A percentile compares a stretch with the other conserved stretches of the same genome.
These are phyloP conservation scores for Saturnispora hagleri DNA, from an alignment of 805 yeast species.

Conservation along the genomic window DNA sequence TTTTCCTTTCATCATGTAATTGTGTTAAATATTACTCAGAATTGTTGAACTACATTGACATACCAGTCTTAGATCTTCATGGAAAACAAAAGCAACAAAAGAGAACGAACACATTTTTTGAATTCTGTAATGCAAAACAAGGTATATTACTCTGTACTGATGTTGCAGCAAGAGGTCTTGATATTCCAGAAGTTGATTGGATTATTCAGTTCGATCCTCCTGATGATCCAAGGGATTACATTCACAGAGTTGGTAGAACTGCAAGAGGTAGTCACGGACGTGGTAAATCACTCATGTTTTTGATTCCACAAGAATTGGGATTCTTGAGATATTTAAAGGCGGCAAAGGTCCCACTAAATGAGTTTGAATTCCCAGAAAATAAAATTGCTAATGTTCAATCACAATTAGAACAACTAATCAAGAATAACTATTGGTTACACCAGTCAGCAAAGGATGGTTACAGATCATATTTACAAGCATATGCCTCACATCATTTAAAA, in stretches of 20 bases:
- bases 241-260: slow-evolving; percentile 98
- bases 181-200: slow-evolving; percentile 98
- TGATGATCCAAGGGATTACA: slow-evolving; percentile 98
- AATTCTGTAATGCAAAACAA: slow-evolving; percentile 92
- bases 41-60: slow-evolving; percentile 86
- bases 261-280: slow-evolving; percentile 87
- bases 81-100: slow-evolving; percentile 99
- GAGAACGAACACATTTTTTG: slow-evolving; percentile 96
- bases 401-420: slow-evolving; percentile 83
- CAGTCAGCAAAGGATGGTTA: slow-evolving; percentile 97
- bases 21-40: slow-evolving; percentile 96
- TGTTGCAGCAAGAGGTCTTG: slow-evolving; percentile 98
- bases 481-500: slow-evolving; percentile 92
- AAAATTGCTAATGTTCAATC: slow-evolving; percentile 95
- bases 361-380: slow-evolving; percentile 88
- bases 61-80: slow-evolving; percentile 92
- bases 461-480: slow-evolving; percentile 93
- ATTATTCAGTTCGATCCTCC: slow-evolving; percentile 98
- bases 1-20: slow-evolving; percentile 92
- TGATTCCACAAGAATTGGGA: slow-evolving; percentile 90
- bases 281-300: slow-evolving; percentile 92
- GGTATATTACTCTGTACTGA: slow-evolving; percentile 94
- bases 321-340: slow-evolving; percentile 90
- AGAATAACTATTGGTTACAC: slow-evolving; percentile 88
- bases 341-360: slow-evolving; percentile 95